Conservation (phyloP, 129 eudicot genomes). For the Helichrysum umbraculigerum region DNA sequence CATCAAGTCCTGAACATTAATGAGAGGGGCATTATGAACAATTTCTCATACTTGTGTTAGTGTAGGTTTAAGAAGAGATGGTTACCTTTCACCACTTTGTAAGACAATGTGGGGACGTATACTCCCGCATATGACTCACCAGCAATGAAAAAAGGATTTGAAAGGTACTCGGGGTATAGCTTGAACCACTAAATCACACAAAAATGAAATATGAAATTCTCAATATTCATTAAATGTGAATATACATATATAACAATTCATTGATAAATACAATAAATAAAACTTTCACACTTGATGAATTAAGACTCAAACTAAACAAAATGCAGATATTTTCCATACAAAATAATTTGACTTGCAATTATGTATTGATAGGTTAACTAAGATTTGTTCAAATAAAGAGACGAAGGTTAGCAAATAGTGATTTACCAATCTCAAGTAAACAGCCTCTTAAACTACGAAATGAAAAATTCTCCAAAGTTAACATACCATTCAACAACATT, state of each 20-base stretch:
- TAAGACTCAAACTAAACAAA: too few species aligned
- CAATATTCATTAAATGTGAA: neutral
- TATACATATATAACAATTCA: neutral
- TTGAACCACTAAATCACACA: slow-evolving; percentile 82
- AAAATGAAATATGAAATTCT: neutral
- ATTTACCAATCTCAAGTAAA: neutral
- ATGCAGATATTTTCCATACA: too few species aligned
- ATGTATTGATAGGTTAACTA: neutral
- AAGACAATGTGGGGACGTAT: slow-evolving; percentile 87
- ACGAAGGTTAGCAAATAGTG: neutral
- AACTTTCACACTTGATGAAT: too few species aligned
- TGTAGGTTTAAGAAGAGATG: slow-evolving; percentile 15
- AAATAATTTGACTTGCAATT: neutral
- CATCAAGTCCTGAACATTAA: slow-evolving; percentile 75
- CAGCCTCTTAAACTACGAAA: neutral
- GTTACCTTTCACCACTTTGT: slow-evolving; percentile 83
- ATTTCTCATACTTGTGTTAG: slow-evolving; percentile 12
- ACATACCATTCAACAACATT: neutral
- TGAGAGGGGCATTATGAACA: slow-evolving; percentile 5
- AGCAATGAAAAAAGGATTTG: slow-evolving; percentile 75
- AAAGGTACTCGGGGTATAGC: slow-evolving; percentile 72
- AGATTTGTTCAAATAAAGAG: neutral
- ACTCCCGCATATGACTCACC: slow-evolving; percentile 99
- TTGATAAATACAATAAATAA: neutral
- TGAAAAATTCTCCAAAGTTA: neutral